A percentile compares a stretch with the other conserved stretches of the same genome.
Conservation (phyloP, 2,329 filamentous ascomycete genomes). For the Alternaria sp. region DNA sequence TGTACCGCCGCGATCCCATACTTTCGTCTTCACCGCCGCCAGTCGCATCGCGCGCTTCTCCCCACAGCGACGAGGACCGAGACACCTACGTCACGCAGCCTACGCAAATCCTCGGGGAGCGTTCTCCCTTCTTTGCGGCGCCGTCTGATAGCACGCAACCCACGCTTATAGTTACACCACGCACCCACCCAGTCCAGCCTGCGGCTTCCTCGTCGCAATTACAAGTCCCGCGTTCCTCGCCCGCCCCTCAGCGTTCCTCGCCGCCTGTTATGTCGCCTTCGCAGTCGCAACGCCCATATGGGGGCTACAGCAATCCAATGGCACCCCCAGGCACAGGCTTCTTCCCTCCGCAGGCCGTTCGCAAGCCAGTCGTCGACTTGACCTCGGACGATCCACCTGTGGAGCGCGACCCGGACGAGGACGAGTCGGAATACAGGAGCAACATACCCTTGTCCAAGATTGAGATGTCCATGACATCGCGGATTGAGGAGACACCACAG, state of each 20-base stretch:
- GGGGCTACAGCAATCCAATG: slow-evolving; percentile 67
- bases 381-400: slow-evolving; percentile 57
- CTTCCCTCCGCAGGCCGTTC: slow-evolving; percentile 56
- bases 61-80: slow-evolving; percentile 58
- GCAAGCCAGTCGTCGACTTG: slow-evolving; percentile 51
- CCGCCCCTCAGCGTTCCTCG: slow-evolving; percentile 56
- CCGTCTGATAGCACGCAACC: slow-evolving; percentile 62
- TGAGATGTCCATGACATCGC: slow-evolving; percentile 36
- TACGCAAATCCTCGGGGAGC: slow-evolving; percentile 39
- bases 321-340: slow-evolving; percentile 80
- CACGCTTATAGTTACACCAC: slow-evolving; percentile 65
- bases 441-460: slow-evolving; percentile 71
- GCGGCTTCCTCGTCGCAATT: slow-evolving; percentile 57
- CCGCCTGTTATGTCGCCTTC: slow-evolving; percentile 52
- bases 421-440: slow-evolving; percentile 54
- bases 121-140: slow-evolving; percentile 39
- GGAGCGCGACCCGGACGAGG: slow-evolving; percentile 59
- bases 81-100: slow-evolving; percentile 60
- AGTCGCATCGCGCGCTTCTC: slow-evolving; percentile 18
- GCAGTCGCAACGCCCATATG: slow-evolving; percentile 77
- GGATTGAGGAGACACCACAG: slow-evolving; percentile 48
- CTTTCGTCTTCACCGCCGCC: slow-evolving; percentile 43
- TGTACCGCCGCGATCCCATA: slow-evolving; percentile 48
- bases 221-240: slow-evolving; percentile 91
- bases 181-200: slow-evolving; percentile 42